Evolutionary conservation across 2,329 filamentous ascomycete genomes (phyloP).

Genomic region (Coniella vitis): DNA sequence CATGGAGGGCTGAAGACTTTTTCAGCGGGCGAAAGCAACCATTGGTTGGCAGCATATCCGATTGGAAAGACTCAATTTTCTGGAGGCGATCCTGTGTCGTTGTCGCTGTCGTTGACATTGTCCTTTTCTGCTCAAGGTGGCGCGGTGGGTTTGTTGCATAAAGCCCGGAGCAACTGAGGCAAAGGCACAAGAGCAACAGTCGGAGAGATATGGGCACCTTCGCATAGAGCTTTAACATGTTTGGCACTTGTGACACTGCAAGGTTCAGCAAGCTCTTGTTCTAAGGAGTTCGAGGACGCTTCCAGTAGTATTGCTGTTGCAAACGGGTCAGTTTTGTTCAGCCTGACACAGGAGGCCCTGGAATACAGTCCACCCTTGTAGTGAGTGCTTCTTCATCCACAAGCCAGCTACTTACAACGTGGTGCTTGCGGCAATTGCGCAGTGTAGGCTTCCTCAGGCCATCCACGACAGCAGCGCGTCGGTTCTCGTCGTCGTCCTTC

Average conservation of each 20-base stretch:
- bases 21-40: no score
- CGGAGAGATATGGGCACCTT: neutral
- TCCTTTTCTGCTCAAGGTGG: no score
- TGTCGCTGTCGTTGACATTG: no score
- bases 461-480: conserved; percentile 75
- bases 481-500: conserved; percentile 69
- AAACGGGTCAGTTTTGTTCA: conserved; percentile 11
- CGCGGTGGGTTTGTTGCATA: no score
- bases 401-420: conserved; percentile 92
- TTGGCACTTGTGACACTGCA: conserved; percentile 15
- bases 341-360: neutral
- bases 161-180: no score
- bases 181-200: no score
- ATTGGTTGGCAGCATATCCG: no score
- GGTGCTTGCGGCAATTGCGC: conserved; percentile 84
- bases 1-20: no score
- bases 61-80: no score
- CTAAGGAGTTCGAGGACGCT: conserved; percentile 53
- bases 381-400: no score
- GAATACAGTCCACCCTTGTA: no score
- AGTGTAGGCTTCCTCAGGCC: conserved; percentile 84
- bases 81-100: no score
- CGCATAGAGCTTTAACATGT: neutral
- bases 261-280: neutral
- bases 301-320: conserved; percentile 63